Percentiles rank a stretch among this genome's conserved stretches.
phyloP scores from a whole-genome alignment of 2,329 filamentous ascomycete genomes.

The Botrytis fabae region DNA sequence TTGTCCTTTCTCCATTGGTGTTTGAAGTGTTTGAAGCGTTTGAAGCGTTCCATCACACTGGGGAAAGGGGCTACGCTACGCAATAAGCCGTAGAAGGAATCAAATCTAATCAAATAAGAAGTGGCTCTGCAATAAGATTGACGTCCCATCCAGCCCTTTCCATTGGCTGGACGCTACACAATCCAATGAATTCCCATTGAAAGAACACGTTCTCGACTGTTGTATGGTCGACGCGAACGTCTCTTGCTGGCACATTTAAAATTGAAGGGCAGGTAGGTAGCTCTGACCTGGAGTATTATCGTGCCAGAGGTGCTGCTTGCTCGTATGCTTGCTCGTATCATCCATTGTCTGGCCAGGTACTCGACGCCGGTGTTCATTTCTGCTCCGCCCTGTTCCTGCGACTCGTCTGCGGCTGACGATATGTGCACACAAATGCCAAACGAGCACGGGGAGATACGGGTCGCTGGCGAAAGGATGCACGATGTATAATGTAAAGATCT shows the following conservation, averaged over 20 bases:
- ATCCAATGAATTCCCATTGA: neutral
- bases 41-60: too few relatives aligned
- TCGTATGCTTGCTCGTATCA: neutral
- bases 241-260: neutral
- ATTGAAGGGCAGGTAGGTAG: neutral
- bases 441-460: too few relatives aligned
- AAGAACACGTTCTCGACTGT: slow-evolving; percentile 12
- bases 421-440: neutral
- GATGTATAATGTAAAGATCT: neutral
- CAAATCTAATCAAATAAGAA: neutral
- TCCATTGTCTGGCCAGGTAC: too few relatives aligned
- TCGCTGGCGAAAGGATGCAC: neutral
- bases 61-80: neutral
- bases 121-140: slow-evolving; percentile 8
- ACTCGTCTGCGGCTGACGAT: neutral
- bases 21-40: too few relatives aligned
- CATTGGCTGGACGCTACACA: neutral
- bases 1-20: too few relatives aligned
- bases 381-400: neutral
- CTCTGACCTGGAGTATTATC: neutral
- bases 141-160: neutral
- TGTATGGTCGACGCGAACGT: neutral
- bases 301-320: neutral
- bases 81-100: neutral
- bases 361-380: neutral